Evolutionary conservation across 176 grass and related monocot genomes (phyloP).

Genomic region (Carex pumila): DNA sequence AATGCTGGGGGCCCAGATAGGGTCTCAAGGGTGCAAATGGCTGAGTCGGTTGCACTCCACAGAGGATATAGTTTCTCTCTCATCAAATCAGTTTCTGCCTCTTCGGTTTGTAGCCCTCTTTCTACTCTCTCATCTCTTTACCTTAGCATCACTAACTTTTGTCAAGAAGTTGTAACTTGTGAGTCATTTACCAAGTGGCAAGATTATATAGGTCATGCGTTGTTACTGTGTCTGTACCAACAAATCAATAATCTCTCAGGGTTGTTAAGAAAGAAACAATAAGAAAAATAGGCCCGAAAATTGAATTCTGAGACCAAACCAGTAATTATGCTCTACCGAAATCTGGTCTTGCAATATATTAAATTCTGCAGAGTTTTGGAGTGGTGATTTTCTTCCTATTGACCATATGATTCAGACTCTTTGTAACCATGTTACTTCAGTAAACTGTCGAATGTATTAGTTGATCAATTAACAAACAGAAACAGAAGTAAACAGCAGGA

Average conservation of each 20-base stretch:
- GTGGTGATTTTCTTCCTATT: not conserved
- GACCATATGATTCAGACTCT: not conserved
- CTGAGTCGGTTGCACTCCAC: conserved; percentile 60
- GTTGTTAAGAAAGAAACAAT: too few species aligned
- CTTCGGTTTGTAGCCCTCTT: conserved; percentile 35
- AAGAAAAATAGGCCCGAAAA: not conserved
- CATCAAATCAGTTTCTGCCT: conserved; percentile 79
- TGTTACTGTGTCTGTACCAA: not conserved
- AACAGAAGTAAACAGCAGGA: too few species aligned
- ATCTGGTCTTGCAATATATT: not conserved
- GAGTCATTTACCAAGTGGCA: not conserved
- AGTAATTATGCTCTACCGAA: not conserved
- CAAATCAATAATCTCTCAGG: not conserved
- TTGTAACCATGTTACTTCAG: not conserved
- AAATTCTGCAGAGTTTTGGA: not conserved
- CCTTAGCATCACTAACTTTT: not conserved
- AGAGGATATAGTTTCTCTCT: conserved; percentile 52
- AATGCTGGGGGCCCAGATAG: conserved; percentile 80
- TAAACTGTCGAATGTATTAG: not conserved
- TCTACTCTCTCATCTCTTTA: not conserved
- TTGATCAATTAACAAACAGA: not conserved
- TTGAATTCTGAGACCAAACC: not conserved
- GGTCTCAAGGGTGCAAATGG: conserved; percentile 93
- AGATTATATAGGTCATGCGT: not conserved
- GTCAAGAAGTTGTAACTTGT: not conserved